These are phyloP conservation scores for Starmerella bombicola DNA, from an alignment of 805 yeast genomes.

Conservation along the genomic window DNA sequence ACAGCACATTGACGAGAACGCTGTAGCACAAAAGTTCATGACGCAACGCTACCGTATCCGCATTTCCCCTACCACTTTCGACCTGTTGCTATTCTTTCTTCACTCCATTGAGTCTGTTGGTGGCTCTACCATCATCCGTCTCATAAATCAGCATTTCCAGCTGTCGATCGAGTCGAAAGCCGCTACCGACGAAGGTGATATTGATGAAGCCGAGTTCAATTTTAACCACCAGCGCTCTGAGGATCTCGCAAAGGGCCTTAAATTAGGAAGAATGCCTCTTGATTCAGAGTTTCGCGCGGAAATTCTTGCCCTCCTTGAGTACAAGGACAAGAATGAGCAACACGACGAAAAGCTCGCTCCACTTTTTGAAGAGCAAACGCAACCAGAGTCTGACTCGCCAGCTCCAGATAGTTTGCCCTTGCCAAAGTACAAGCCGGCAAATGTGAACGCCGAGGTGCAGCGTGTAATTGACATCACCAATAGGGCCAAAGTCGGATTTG, in stretches of 20 bases:
- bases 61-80: conserved; percentile 74
- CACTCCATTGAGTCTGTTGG: conserved; percentile 90
- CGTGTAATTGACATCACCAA: conserved; percentile 74
- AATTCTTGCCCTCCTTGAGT: conserved; percentile 67
- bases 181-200: conserved; percentile 10
- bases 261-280: conserved; percentile 71
- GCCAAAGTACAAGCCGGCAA: conserved; percentile 70
- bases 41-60: conserved; percentile 59
- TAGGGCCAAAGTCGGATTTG: conserved; percentile 46
- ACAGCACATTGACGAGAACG: conserved; percentile 74
- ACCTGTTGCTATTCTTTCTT: conserved; percentile 67
- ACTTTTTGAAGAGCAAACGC: conserved; percentile 43
- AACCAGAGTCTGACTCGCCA: conserved; percentile 45
- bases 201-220: conserved; percentile 17
- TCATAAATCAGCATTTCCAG: conserved; percentile 71
- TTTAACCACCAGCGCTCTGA: conserved; percentile 13
- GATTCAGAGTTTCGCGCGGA: conserved; percentile 79
- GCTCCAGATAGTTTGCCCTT: conserved; percentile 63
- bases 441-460: conserved; percentile 64
- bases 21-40: conserved; percentile 62
- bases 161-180: conserved; percentile 19
- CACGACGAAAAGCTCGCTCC: conserved; percentile 34
- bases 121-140: conserved; percentile 73
- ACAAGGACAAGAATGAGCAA: conserved; percentile 44
- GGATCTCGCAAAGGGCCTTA: conserved; percentile 34